Percentiles rank a stretch among this genome's conserved stretches.
phyloP scores from a whole-genome alignment of 2,329 filamentous ascomycete species.

The Scedosporium dehoogii region DNA sequence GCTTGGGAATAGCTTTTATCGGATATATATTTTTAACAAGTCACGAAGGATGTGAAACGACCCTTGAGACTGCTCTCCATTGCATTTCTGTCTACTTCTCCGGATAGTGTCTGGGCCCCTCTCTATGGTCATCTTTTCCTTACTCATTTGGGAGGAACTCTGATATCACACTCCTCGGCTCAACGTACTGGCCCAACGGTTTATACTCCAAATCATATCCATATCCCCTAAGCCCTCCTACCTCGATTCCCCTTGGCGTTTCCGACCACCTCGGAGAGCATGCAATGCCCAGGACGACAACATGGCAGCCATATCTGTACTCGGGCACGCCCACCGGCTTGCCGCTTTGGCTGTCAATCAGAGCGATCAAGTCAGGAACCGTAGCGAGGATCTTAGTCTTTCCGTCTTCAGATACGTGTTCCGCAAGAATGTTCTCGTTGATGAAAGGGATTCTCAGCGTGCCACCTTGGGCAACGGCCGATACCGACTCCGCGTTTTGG shows the following conservation, averaged over 20 bases:
- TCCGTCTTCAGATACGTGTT: neutral
- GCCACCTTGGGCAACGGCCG: slow-evolving; percentile 10
- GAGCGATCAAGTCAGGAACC: slow-evolving; percentile 30
- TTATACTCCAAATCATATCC: neutral
- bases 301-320: slow-evolving; percentile 15
- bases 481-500: neutral
- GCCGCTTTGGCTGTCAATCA: slow-evolving; percentile 26
- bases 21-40: no score
- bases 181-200: neutral
- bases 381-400: slow-evolving; percentile 19
- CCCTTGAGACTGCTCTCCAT: no score
- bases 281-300: neutral
- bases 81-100: no score
- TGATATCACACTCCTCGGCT: neutral
- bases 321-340: slow-evolving; percentile 27
- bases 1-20: neutral
- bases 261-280: neutral
- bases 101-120: no score
- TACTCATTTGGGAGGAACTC: neutral
- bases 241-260: neutral
- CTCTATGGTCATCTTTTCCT: no score
- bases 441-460: slow-evolving; percentile 18
- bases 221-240: neutral
- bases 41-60: no score
- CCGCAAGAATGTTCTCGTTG: slow-evolving; percentile 13